Evolutionary conservation across 2,329 filamentous ascomycete species (phyloP), one percentile per base, ranked within the genome.

Genomic region (Stylonectria norvegica): DNA sequence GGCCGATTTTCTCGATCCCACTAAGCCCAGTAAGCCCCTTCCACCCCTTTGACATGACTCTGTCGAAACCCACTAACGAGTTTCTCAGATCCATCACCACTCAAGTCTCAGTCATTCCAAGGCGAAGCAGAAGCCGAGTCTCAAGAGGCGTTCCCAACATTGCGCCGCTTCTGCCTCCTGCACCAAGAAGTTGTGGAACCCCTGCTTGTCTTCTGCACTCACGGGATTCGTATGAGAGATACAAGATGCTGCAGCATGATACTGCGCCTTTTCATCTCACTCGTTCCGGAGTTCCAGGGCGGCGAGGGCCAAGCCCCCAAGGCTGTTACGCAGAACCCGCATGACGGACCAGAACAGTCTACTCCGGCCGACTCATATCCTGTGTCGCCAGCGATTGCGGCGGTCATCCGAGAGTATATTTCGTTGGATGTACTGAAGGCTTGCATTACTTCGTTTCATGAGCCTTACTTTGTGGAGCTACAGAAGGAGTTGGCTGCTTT

Each of bases 381-480:
- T 6, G 73, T 80, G 3, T 68, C 76, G 0, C 57, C 68, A 0
- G 67, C 72, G 19, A 80, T 81, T 11, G 74, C 81, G 1, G 68
- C 75, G 6, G 85, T 76, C 6, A 86, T 97, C 47, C 83, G 90
- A 37, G 89, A 95, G 58, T 98, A 90, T 64, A 90, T 97, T 58
- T 89, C 83, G 37, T 81, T 82, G 5, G 86, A 95, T 51, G 88
- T 97, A 3, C 77, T 98, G 35, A 88, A 90, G 68, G 89, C 89
- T 0, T 91, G 86, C 57, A 87, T 96, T 60, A 87, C 84, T 2
- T 94, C 87, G 2, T 80, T 98, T 36, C 87, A 97, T 65, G 93
- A 98, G 52, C 84, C 89, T 0, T 96, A 97, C 64, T 98, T 97
- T 64, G 90, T 96, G 22, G 93, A 98, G 53, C 79, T 94, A 47